Evolutionary conservation across 169 alveolate species (phyloP).

Genomic region (Cryptosporidium andersoni): DNA sequence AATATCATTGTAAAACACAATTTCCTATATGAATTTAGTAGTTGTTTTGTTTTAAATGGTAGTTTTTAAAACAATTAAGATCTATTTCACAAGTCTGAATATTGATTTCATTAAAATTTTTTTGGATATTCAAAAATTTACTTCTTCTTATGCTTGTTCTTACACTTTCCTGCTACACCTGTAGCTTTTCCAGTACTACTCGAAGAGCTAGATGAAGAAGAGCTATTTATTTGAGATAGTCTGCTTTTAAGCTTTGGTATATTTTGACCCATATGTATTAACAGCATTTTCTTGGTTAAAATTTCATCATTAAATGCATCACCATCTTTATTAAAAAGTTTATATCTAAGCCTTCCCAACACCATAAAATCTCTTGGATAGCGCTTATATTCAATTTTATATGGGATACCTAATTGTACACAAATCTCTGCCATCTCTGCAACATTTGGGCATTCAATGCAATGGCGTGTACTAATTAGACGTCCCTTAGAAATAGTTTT

Average conservation of each 20-base stretch:
- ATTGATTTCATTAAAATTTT: not conserved
- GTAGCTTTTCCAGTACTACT: not conserved
- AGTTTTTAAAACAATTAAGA: not conserved
- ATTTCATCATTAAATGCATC: constrained; percentile 8
- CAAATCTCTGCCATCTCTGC: constrained; percentile 68
- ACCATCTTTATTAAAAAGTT: constrained; percentile 20
- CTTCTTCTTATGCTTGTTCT: not conserved
- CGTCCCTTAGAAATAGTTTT: constrained; percentile 35
- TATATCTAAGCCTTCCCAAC: constrained; percentile 56
- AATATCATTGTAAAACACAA: not conserved
- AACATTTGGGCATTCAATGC: constrained; percentile 37
- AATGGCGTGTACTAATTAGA: not conserved
- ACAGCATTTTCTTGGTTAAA: constrained; percentile 8
- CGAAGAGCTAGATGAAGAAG: not conserved
- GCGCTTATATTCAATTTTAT: constrained; percentile 26
- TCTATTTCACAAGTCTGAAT: not conserved
- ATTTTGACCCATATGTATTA: constrained; percentile 5
- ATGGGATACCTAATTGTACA: constrained; percentile 61
- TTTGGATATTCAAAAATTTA: constrained; percentile 4
- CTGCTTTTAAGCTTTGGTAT: constrained; percentile 30
- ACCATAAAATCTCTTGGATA: constrained; percentile 21
- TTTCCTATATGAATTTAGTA: too few species aligned
- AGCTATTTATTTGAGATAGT: constrained; percentile 2
- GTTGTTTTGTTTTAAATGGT: too few species aligned
- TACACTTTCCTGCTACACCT: not conserved